Evolutionary conservation across 345 rosid species (phyloP).

Genomic region (Camelina hispida): DNA sequence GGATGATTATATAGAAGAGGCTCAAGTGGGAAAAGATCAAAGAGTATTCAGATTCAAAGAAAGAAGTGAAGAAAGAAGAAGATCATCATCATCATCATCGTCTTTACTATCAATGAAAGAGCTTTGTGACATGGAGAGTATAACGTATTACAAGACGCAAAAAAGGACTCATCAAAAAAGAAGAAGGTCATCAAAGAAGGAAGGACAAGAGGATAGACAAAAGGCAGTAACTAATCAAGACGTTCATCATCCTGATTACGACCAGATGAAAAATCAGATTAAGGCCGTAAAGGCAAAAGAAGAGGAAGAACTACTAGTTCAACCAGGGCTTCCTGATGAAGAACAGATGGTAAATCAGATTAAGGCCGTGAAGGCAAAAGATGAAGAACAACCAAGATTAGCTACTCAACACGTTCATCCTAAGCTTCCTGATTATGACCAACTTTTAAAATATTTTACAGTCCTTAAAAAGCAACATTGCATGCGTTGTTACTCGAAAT

Average conservation of each 20-base stretch:
- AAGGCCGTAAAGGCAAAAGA: no score
- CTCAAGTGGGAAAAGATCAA: constrained; percentile 26
- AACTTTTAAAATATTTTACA: constrained; percentile 65
- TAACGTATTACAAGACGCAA: constrained; percentile 24
- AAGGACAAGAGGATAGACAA: constrained; percentile 25
- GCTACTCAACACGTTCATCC: constrained; percentile 66
- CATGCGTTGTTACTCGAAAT: constrained; percentile 2
- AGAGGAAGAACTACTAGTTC: no score
- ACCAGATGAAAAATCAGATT: no score
- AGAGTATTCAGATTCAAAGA: constrained; percentile 39
- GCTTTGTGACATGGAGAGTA: constrained; percentile 26
- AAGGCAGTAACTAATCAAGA: no score
- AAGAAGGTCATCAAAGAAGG: constrained; percentile 27
- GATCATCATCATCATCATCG: constrained; percentile 18
- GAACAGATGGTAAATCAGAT: no score
- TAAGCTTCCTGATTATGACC: constrained; percentile 90
- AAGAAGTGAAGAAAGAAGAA: constrained; percentile 40
- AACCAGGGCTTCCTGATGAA: no score
- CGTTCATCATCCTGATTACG: no score
- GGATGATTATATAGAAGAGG: constrained; percentile 37
- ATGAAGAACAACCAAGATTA: constrained; percentile 14
- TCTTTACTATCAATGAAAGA: constrained; percentile 1
- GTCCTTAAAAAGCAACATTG: constrained; percentile 29
- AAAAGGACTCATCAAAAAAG: constrained; percentile 16
- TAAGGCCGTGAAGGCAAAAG: neutral